Evolutionary conservation across 1,284 basidiomycete genomes (phyloP), one percentile per base, ranked within the genome.

Genomic region (Garcileccinum viscosum): DNA sequence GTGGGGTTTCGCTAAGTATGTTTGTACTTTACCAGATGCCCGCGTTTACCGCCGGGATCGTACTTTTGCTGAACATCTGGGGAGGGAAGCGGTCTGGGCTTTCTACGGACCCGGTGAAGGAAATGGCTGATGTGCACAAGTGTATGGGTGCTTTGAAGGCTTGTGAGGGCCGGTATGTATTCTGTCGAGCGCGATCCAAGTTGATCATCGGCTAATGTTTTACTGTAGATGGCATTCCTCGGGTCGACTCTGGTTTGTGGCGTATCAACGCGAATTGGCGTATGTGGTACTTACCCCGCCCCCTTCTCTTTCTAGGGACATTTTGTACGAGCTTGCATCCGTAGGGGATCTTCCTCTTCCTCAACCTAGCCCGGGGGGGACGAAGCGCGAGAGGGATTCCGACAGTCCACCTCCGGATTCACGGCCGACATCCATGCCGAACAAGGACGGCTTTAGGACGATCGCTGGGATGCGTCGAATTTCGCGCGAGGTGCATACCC

Each of bases 301-400:
- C 1, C 30, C 11, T 30, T 7, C 24, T 24, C 2, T 61, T 64
- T 24, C 3, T 67, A 91, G 90, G 87, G 90, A 93, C 71, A 86
- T 93, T 58, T 78, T 93, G 15, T 89, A 87, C 70, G 90, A 92
- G 71, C 82, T 93, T 2, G 90, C 90, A 2, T 89, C 85, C 12
- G 88, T 88, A 8, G 90, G 90, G 5, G 89, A 92, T 38, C 82
- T 92, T 3, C 89, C 90, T 0, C 80, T 92, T 2, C 88, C 89
- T 12, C 82, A 87, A 63, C 73, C 84, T 1, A 87, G 83, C 53
- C 85, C 80, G 4, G 73, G 82, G 1, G 84, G 76, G 67, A 85
- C 88, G 71, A 93, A 93, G 71, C 88, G 91, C 22, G 89, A 89
- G 42, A 83, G 90, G 37, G 89, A 89, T 67, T 80, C 84, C 2